A percentile compares a stretch with the other conserved stretches of the same genome.
phyloP scores from a whole-genome alignment of 1,139 yeast genomes.

The Yamadazyma sp. region DNA sequence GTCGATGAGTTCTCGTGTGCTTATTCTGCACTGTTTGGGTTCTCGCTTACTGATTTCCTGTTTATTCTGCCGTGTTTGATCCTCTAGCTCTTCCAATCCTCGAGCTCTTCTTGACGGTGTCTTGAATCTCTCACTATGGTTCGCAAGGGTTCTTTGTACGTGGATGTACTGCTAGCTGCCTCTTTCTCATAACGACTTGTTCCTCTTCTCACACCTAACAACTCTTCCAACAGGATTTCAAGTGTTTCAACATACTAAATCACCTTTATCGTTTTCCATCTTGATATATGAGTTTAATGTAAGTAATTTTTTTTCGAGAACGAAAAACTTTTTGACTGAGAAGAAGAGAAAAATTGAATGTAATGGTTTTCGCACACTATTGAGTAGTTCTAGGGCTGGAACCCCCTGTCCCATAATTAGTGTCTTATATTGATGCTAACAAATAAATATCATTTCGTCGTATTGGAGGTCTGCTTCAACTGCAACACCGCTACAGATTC shows the following conservation, averaged over 20 bases:
- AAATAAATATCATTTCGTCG: neutral
- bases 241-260: conserved; percentile 67
- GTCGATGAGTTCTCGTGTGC: no score
- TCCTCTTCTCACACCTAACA: neutral
- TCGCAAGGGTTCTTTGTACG: no score
- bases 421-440: no score
- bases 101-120: no score
- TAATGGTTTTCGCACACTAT: conserved; percentile 9
- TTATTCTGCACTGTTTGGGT: no score
- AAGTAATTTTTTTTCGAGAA: conserved; percentile 21
- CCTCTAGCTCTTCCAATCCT: no score
- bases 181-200: neutral
- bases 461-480: conserved; percentile 14
- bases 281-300: conserved; percentile 39
- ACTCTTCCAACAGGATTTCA: no score
- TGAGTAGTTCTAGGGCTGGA: conserved; percentile 11
- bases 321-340: conserved; percentile 10
- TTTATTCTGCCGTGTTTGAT: no score
- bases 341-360: conserved; percentile 1
- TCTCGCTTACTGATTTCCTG: no score
- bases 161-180: no score
- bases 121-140: no score
- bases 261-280: conserved; percentile 99
- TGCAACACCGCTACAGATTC: conserved; percentile 87
- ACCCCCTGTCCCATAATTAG: conserved; percentile 16